A percentile compares a stretch with the other conserved stretches of the same genome.
Evolutionary conservation across 495 filamentous ascomycete species (phyloP).

Genomic region (Neurospora discreta): DNA sequence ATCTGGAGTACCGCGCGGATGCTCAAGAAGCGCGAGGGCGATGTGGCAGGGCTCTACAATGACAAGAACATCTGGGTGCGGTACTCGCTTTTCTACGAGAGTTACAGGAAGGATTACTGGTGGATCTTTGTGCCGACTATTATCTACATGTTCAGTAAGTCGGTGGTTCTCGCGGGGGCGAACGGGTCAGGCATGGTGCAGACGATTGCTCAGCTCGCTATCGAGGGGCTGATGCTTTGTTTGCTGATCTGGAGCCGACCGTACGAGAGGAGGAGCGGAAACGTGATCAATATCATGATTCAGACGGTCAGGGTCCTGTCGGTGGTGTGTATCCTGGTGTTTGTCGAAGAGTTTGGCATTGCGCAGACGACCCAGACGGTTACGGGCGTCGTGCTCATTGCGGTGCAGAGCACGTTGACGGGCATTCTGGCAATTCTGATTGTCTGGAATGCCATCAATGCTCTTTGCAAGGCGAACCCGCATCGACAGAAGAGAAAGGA

Average conservation of each 20-base stretch:
- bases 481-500: conserved; percentile 77
- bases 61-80: conserved; percentile 87
- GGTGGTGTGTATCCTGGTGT: conserved; percentile 79
- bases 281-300: conserved; percentile 89
- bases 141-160: conserved; percentile 86
- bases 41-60: conserved; percentile 64
- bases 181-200: conserved; percentile 82
- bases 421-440: conserved; percentile 81
- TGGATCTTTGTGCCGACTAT: conserved; percentile 92
- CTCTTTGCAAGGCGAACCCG: conserved; percentile 77
- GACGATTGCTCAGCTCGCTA: conserved; percentile 62
- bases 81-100: conserved; percentile 96
- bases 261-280: conserved; percentile 72
- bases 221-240: conserved; percentile 60
- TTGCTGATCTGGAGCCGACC: conserved; percentile 78
- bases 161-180: conserved; percentile 73
- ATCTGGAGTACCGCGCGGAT: conserved; percentile 68
- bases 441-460: conserved; percentile 74
- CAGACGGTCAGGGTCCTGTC: conserved; percentile 91
- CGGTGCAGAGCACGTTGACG: conserved; percentile 75
- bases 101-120: conserved; percentile 87
- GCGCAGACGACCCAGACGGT: conserved; percentile 92
- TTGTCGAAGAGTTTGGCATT: conserved; percentile 87
- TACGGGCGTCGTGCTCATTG: conserved; percentile 77
- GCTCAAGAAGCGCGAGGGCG: conserved; percentile 65